Conservation (phyloP, 2,329 filamentous ascomycete species). For the Venturia effusa region DNA sequence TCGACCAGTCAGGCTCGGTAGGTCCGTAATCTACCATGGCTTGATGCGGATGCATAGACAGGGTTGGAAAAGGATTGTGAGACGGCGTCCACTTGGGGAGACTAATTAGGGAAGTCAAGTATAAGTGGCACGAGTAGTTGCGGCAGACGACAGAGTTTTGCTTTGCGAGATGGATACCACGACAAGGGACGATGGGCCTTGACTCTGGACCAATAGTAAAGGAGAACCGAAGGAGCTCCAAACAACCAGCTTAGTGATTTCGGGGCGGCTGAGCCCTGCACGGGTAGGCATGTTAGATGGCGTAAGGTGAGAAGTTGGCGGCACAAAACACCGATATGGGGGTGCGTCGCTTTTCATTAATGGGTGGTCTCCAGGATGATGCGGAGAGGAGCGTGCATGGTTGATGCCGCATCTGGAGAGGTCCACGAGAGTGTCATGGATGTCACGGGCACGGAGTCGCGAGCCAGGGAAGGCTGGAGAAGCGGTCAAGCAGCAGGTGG, state of each 20-base stretch:
- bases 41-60: conserved; percentile 5
- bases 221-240: background rate
- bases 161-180: background rate
- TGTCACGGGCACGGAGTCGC: background rate
- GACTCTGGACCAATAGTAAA: conserved; percentile 4
- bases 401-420: background rate
- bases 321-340: conserved; percentile 8
- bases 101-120: conserved; percentile 10
- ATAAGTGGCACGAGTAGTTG: conserved; percentile 8
- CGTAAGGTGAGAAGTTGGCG: conserved; percentile 6
- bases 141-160: conserved; percentile 5
- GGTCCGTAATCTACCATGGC: background rate
- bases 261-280: conserved; percentile 9
- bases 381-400: background rate
- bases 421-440: conserved; percentile 3
- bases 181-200: background rate
- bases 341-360: background rate
- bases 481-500: conserved; percentile 7
- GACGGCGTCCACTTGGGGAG: conserved; percentile 3
- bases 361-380: background rate
- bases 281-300: conserved; percentile 8
- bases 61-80: conserved; percentile 1
- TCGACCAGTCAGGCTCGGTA: conserved; percentile 6
- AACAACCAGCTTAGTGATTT: conserved; percentile 2
- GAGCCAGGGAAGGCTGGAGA: background rate